Evolutionary conservation across 768 basidiomycete genomes (phyloP).

Genomic region (Tephrocybe sp.): DNA sequence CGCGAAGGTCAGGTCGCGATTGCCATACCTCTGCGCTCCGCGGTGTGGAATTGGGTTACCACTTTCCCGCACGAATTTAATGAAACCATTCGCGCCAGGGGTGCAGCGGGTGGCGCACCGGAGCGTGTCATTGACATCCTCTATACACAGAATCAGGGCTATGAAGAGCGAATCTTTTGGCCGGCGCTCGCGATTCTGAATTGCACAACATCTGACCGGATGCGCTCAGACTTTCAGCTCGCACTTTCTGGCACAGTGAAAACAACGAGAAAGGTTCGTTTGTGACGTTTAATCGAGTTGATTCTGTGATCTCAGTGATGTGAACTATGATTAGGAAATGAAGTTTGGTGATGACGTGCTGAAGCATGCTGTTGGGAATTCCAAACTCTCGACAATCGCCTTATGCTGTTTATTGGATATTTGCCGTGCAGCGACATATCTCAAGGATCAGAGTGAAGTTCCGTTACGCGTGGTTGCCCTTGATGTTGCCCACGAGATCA

Average conservation of each 20-base stretch:
- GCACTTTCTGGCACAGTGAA: slow-evolving; percentile 30
- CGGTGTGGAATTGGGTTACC: slow-evolving; percentile 91
- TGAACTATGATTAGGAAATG: slow-evolving; percentile 36
- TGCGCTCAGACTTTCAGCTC: slow-evolving; percentile 56
- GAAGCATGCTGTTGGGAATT: slow-evolving; percentile 52
- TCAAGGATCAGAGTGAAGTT: slow-evolving; percentile 50
- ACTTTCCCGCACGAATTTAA: slow-evolving; percentile 78
- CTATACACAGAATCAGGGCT: slow-evolving; percentile 45
- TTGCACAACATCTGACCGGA: slow-evolving; percentile 72
- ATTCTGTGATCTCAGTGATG: neutral
- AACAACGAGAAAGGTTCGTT: slow-evolving; percentile 36
- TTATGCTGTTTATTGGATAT: slow-evolving; percentile 76
- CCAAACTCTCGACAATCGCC: slow-evolving; percentile 65
- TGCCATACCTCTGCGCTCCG: slow-evolving; percentile 69
- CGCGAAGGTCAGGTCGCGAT: slow-evolving; percentile 71
- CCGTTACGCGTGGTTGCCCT: slow-evolving; percentile 64
- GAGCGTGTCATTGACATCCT: slow-evolving; percentile 87
- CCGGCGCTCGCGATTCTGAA: slow-evolving; percentile 77
- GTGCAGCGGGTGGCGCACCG: slow-evolving; percentile 74
- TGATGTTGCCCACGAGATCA: slow-evolving; percentile 80
- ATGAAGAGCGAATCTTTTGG: slow-evolving; percentile 64
- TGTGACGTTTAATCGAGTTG: neutral
- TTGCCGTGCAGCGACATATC: slow-evolving; percentile 67
- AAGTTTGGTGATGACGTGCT: slow-evolving; percentile 64
- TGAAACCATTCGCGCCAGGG: slow-evolving; percentile 61